Conservation (phyloP, 345 rosid species). For the Ailanthus altissimus region DNA sequence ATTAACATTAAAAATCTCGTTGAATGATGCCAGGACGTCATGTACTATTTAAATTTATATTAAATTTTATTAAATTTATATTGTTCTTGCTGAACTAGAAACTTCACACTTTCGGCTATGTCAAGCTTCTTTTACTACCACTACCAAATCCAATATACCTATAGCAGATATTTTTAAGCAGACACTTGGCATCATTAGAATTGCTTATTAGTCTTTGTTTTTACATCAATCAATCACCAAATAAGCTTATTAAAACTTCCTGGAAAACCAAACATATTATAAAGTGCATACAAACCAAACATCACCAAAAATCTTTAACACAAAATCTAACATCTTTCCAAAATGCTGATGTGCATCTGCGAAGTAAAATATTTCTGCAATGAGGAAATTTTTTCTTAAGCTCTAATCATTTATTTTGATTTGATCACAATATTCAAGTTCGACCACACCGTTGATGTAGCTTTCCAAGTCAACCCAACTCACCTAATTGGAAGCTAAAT, state of each 20-base stretch:
- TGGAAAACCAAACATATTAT: not conserved
- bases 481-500: constrained; percentile 26
- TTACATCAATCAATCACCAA: constrained; percentile 5
- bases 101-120: not conserved
- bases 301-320: not conserved
- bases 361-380: constrained; percentile 4
- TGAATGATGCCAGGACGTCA: too few relatives aligned
- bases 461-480: constrained; percentile 39
- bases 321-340: not conserved
- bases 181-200: not conserved
- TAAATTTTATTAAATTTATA: too few relatives aligned
- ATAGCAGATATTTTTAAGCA: not conserved
- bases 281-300: not conserved
- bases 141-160: too few relatives aligned
- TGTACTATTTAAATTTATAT: too few relatives aligned
- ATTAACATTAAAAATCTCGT: too few relatives aligned
- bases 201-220: not conserved
- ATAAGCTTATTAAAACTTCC: not conserved
- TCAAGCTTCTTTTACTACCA: not conserved
- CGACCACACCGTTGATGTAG: constrained; percentile 28
- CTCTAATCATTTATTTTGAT: constrained; percentile 10
- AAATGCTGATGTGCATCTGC: not conserved
- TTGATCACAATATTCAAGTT: not conserved
- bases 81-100: not conserved
- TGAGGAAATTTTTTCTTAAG: not conserved